Conservation (phyloP, 2,329 filamentous ascomycete genomes). For the Biscogniauxia mediterranea region DNA sequence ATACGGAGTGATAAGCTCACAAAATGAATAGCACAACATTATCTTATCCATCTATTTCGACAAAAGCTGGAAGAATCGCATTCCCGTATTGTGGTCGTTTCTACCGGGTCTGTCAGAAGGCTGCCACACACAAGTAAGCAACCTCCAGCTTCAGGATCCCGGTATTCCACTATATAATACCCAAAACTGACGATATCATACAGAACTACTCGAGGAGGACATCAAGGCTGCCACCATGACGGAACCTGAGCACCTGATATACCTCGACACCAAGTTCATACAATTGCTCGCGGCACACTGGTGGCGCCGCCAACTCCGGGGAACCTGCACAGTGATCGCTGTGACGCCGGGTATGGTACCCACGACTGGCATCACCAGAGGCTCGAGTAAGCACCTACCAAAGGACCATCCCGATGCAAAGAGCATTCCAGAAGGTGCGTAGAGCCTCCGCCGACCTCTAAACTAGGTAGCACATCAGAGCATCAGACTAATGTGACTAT, state of each 20-base stretch:
- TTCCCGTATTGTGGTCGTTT: conserved; percentile 49
- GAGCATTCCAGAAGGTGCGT: conserved; percentile 43
- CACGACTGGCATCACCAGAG: conserved; percentile 41
- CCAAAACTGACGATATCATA: neutral
- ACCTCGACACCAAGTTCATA: conserved; percentile 48
- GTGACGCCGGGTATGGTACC: conserved; percentile 54
- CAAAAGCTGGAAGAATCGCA: conserved; percentile 47
- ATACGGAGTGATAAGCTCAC: conserved; percentile 4
- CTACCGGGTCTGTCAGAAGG: conserved; percentile 45
- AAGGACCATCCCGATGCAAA: conserved; percentile 46
- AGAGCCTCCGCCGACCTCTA: neutral
- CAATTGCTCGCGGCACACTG: conserved; percentile 52
- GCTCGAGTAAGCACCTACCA: conserved; percentile 28
- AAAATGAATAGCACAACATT: conserved; percentile 47
- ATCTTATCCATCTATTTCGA: conserved; percentile 48
- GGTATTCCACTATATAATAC: neutral
- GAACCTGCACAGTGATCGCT: conserved; percentile 45
- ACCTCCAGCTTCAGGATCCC: neutral
- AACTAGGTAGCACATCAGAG: too few relatives aligned
- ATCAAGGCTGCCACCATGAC: conserved; percentile 37
- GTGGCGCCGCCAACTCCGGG: conserved; percentile 53
- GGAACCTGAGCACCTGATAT: conserved; percentile 28
- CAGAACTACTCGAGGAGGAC: conserved; percentile 27
- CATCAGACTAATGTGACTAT: neutral
- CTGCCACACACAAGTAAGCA: conserved; percentile 39